phyloP scores from a whole-genome alignment of 2,329 filamentous ascomycete genomes.

The Fusarium sp. region DNA sequence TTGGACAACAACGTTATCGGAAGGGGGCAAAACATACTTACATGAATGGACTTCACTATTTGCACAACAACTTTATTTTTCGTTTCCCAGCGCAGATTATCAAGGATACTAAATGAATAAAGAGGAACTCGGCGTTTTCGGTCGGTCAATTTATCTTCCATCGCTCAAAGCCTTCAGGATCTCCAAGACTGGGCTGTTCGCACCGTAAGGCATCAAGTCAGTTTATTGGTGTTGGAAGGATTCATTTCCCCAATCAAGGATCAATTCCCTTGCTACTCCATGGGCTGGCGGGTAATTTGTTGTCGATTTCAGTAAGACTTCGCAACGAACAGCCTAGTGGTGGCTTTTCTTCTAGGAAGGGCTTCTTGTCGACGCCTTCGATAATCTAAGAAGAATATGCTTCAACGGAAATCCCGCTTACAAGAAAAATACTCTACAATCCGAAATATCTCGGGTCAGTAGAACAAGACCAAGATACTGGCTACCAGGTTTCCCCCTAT shows the following conservation, averaged over 20 bases:
- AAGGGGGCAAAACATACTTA: constrained; percentile 23
- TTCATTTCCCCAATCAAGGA: not conserved
- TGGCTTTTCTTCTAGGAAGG: too few species aligned
- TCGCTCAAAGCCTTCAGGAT: not conserved
- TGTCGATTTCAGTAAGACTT: not conserved
- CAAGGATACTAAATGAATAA: constrained; percentile 38
- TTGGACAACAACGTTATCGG: not conserved
- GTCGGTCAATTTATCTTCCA: constrained; percentile 1
- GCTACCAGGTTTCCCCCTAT: not conserved
- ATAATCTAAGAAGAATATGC: not conserved
- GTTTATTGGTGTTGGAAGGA: not conserved
- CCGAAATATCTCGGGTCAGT: constrained; percentile 4
- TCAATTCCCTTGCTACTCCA: not conserved
- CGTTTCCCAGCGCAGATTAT: constrained; percentile 33
- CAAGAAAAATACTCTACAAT: not conserved
- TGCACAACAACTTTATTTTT: constrained; percentile 37
- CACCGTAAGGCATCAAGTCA: not conserved
- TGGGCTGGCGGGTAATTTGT: not conserved
- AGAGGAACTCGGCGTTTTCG: constrained; percentile 40
- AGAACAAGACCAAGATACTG: not conserved
- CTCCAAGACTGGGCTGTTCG: not conserved
- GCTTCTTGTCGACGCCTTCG: not conserved
- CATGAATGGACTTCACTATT: constrained; percentile 29
- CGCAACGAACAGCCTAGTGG: not conserved
- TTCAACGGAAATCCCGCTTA: not conserved